These are phyloP conservation scores for Yamadazyma sp. DNA, from an alignment of 805 yeast species.

Conservation along the genomic window DNA sequence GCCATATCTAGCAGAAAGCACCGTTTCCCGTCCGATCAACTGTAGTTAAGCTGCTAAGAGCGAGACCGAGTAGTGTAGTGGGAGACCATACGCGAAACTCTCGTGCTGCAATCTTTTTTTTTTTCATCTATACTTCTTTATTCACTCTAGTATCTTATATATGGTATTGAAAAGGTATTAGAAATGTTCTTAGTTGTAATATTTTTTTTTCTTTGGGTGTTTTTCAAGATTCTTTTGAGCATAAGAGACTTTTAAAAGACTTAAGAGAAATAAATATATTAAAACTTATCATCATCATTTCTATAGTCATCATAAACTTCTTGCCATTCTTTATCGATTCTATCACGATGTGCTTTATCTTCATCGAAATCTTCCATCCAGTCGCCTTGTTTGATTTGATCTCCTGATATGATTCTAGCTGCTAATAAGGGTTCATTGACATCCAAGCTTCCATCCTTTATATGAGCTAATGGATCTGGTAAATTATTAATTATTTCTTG, in stretches of 20 bases:
- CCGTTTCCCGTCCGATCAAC: conserved; percentile 63
- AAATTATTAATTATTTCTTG: conserved; percentile 3
- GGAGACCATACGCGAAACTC: conserved; percentile 59
- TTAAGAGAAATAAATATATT: not conserved
- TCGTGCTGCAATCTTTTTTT: conserved; percentile 49
- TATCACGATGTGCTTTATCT: no score
- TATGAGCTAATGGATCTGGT: conserved; percentile 45
- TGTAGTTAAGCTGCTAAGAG: conserved; percentile 57
- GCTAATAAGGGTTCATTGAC: conserved; percentile 34
- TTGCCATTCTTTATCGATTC: conserved; percentile 22
- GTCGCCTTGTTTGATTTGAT: conserved; percentile 30
- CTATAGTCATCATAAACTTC: conserved; percentile 42
- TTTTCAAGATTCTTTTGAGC: no score
- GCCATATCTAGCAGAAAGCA: conserved; percentile 59
- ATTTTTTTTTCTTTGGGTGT: no score
- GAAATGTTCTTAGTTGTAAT: no score
- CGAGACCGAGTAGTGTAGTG: conserved; percentile 56
- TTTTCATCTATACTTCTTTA: no score
- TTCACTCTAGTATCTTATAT: no score
- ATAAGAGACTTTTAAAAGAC: no score
- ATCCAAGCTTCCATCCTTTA: conserved; percentile 36
- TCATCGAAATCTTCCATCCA: conserved; percentile 35
- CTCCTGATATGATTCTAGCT: conserved; percentile 39
- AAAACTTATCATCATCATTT: conserved; percentile 33
- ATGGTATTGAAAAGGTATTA: no score